Percentiles rank a stretch among this genome's conserved stretches.
Evolutionary conservation across 2,329 filamentous ascomycete species (phyloP).

Genomic region (Beauveria varroae): DNA sequence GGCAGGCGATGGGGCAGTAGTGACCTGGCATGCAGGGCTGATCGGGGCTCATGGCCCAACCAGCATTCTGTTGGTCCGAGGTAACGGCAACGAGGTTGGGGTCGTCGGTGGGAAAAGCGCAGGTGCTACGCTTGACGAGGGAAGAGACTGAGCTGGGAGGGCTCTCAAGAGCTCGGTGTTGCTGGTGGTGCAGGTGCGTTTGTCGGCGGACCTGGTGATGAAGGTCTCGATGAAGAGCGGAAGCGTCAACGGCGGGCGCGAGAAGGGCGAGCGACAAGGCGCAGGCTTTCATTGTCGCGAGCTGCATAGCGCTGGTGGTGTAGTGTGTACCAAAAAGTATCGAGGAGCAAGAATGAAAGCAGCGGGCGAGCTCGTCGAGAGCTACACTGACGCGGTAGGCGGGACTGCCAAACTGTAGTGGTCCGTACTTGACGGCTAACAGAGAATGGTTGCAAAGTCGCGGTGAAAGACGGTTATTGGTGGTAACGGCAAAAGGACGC

Average conservation of each 20-base stretch:
- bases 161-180: slow-evolving; percentile 16
- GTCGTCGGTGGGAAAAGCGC: slow-evolving; percentile 55
- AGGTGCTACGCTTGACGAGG: slow-evolving; percentile 49
- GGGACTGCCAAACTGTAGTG: neutral
- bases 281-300: slow-evolving; percentile 4
- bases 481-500: neutral
- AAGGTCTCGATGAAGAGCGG: slow-evolving; percentile 10
- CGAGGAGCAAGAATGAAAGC: neutral
- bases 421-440: neutral
- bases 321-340: neutral
- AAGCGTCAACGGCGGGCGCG: slow-evolving; percentile 6
- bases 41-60: slow-evolving; percentile 76
- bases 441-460: neutral
- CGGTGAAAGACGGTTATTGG: neutral
- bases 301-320: neutral
- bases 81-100: slow-evolving; percentile 62
- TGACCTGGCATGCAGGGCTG: slow-evolving; percentile 57
- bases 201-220: slow-evolving; percentile 30
- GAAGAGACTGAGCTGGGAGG: slow-evolving; percentile 15
- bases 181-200: slow-evolving; percentile 22
- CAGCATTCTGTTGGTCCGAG: slow-evolving; percentile 55
- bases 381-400: neutral
- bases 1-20: slow-evolving; percentile 74
- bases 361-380: neutral
- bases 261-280: slow-evolving; percentile 2